Evolutionary conservation across 2,329 filamentous ascomycete species (phyloP).

Genomic region (Lasiodiplodia citricola): DNA sequence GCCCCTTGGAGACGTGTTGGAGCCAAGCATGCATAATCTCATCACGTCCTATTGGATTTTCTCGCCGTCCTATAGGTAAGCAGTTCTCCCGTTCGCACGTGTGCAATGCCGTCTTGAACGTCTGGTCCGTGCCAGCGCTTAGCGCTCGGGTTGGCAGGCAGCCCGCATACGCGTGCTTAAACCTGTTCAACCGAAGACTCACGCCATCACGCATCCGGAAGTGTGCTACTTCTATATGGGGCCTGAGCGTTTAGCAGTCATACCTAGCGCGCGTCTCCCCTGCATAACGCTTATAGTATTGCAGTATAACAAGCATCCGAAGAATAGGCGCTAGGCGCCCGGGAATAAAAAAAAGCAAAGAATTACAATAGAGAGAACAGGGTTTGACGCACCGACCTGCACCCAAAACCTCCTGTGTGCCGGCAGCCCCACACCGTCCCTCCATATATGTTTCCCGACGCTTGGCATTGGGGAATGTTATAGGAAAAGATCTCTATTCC

Average conservation of each 20-base stretch:
- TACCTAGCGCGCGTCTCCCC: not conserved
- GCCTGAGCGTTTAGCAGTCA: constrained; percentile 1
- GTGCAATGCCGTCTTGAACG: not conserved
- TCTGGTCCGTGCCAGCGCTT: constrained; percentile 7
- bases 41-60: not conserved
- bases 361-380: not conserved
- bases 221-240: not conserved
- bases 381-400: not conserved
- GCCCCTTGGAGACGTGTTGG: not conserved
- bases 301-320: not conserved
- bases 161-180: not conserved
- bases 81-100: not conserved
- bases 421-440: not conserved
- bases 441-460: not conserved
- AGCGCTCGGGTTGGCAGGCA: not conserved
- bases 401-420: not conserved
- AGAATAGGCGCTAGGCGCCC: not conserved
- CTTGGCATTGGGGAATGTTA: not conserved
- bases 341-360: not conserved
- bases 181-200: not conserved
- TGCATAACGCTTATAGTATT: not conserved
- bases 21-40: not conserved
- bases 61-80: not conserved
- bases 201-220: not conserved
- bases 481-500: not conserved